Conservation (phyloP, 352 stramenopile species). For the Saprolegnia parasitica region DNA sequence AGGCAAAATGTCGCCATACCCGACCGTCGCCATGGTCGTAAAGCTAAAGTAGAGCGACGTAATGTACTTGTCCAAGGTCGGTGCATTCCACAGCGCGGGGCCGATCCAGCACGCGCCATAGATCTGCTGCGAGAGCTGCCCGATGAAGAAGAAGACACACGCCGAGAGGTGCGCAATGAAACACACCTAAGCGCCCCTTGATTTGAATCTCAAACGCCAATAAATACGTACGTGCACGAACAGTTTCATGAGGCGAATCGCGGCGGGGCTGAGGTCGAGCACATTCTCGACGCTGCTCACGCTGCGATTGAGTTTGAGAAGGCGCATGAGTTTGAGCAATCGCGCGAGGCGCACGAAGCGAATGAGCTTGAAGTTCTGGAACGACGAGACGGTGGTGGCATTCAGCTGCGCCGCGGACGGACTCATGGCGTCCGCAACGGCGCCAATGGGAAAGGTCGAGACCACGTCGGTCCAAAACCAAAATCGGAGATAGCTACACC, state of each 20-base stretch:
- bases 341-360: conserved; percentile 74
- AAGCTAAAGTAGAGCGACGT: conserved; percentile 69
- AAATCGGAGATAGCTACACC: conserved; percentile 31
- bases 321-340: conserved; percentile 81
- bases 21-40: conserved; percentile 78
- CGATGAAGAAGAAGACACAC: conserved; percentile 63
- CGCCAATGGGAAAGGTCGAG: conserved; percentile 50
- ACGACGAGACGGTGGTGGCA: conserved; percentile 15
- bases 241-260: conserved; percentile 36
- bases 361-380: conserved; percentile 56
- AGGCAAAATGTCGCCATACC: conserved; percentile 62
- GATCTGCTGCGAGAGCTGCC: conserved; percentile 31
- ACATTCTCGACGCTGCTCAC: conserved; percentile 47
- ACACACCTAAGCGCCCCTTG: too few species aligned
- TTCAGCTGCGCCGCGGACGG: conserved; percentile 24
- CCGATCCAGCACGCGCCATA: conserved; percentile 18
- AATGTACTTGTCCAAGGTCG: conserved; percentile 47
- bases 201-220: conserved; percentile 15
- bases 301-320: conserved; percentile 88
- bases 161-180: conserved; percentile 40
- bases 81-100: neutral
- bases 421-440: conserved; percentile 23
- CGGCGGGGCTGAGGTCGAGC: conserved; percentile 36
- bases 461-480: conserved; percentile 73
- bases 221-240: conserved; percentile 28